Evolutionary conservation across 306 rosid species (phyloP), one percentile per base, ranked within the genome.

Genomic region (Sphenostylis stenocarpa): DNA sequence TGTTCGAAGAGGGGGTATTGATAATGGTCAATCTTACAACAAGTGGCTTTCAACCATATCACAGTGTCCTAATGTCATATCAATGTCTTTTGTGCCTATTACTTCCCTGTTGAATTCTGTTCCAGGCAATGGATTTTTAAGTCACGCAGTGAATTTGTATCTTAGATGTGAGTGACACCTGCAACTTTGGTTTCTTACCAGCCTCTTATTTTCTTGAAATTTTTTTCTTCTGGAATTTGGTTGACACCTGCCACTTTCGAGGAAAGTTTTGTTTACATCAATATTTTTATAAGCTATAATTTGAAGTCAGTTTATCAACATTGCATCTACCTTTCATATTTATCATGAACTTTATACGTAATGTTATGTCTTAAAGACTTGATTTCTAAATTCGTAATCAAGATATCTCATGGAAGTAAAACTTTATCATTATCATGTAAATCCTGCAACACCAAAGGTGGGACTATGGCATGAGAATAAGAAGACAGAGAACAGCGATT

Each of bases 21-120:
- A 92, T 79, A 1, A 52, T 5, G 73, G 84, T 64, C 98, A 87
- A 85, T 68, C 87, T 58, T 90, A 83, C 84, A 94, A 84, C 41
- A 77, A 82, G 76, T 95, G 98, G 98, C 95, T 95, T 45, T 86
- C 95, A 52, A 92, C 98, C 75, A 87, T 95, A 85, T 77, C 93
- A 56, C 77, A 84, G 72, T 88, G 84, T 10, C 99, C 97, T 28
- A 77, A 84, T 83, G 94, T 86, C 78, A 76, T 90, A 74, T 90
- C 90, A 20, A 84, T 95, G 97, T 84, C 97, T 10, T 86, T 95
- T n/a, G 94, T 90, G 72, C 97, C 99, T 7, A 88, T 95, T 80
- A 92, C 97, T 41, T 82, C 97, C 28, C 90, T 95, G 41, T 51
- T 92, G 82, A 86, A 80, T 67, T 89, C 92, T 21, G 81, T 86